Evolutionary conservation across 495 filamentous ascomycete species (phyloP), one percentile per base, ranked within the genome.

Genomic region (Aspergillus funiculosus): DNA sequence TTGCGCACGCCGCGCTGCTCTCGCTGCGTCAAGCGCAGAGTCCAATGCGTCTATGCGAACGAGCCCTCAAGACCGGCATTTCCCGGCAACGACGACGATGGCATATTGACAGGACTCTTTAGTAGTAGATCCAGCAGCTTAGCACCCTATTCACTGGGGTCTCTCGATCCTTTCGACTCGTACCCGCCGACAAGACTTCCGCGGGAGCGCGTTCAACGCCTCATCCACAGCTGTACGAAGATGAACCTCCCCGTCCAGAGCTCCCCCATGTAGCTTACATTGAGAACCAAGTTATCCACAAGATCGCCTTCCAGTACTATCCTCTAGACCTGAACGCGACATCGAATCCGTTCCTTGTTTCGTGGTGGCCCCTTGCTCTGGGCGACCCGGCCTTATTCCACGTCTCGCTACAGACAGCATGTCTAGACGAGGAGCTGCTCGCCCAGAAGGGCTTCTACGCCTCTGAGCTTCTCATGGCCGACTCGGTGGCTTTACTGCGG

Each of bases 241-340:
- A 4, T 3, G n/a, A n/a, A n/a, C n/a, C n/a, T n/a, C n/a, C n/a
- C n/a, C n/a, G n/a, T n/a, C n/a, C n/a, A n/a, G n/a, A n/a, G n/a
- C 39, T 24, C 11, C 11, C 6, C 10, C 41, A 11, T 28, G 5
- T 29, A 19, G 18, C 22, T 31, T 43, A 44, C 42, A 49, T 61
- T 29, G 65, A 28, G 13, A 21, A 29, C 31, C 3, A 27, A 75
- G 72, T 77, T 35, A 56, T 74, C 22, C 59, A 68, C 40, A 75
- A 72, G 42, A 77, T 77, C 27, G 73, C 73, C 0, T 77, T 77
- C 38, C 64, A 75, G 41, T 77, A 74, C 43, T 77, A 77, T 46
- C 74, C 73, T 2, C 63, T 77, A 20, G 74, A 77, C 27, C 50
- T 75, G 6, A 71, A 62, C 40, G 42, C 63, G 2, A 57, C 50